Base-by-base conservation (phyloP, 2,329 filamentous ascomycete species). In the Epichloe gansuensis region DNA sequence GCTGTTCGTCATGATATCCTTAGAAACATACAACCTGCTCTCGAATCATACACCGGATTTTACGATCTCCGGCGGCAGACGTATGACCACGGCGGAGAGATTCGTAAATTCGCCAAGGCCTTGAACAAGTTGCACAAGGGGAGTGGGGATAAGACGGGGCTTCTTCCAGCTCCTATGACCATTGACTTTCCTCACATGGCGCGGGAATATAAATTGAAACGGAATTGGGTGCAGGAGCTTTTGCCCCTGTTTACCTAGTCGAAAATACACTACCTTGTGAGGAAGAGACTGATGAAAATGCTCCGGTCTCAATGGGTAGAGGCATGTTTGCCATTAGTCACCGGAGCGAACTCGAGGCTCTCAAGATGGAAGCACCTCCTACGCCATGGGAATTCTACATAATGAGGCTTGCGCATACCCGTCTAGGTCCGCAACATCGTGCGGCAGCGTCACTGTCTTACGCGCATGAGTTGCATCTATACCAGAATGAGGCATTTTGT, bases 301-400 rank as follows among this genome's bases (percentile, higher is more conserved):
- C 65, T 60, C 51, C 66, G 62, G 39, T 72, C 4, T 72, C 73
- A 52, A 81, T 86, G 77, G 81, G 83, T 52, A 82, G 80, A 61
- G 77, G 82, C 34, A 69, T 75, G 12, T 81, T 84, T 62, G 73
- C 78, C n/a, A 62, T 75, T 9, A 72, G 71, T 37, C 71, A 73
- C 46, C 81, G 86, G 43, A 72, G 73, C 44, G 57, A 73, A 1
- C 75, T 93, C 4, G 90, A 96, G 67, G 93, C 93, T 1, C 76
- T 98, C 60, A 98, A 98, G 69, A 91, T 95, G 82, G 93, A 98
- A 70, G 80, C 86, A 35, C 89, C 91, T 0, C 88, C 91, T 0
- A 86, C 83, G 4, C 77, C 87, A 0, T 98, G 93, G 93, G 93
- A 98, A 65, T 98, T 97, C 64, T 87, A 95, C 69, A 94, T 98